These are phyloP conservation scores for Fusarium brachygibbosum DNA, from an alignment of 2,329 filamentous ascomycete genomes.

Conservation along the genomic window DNA sequence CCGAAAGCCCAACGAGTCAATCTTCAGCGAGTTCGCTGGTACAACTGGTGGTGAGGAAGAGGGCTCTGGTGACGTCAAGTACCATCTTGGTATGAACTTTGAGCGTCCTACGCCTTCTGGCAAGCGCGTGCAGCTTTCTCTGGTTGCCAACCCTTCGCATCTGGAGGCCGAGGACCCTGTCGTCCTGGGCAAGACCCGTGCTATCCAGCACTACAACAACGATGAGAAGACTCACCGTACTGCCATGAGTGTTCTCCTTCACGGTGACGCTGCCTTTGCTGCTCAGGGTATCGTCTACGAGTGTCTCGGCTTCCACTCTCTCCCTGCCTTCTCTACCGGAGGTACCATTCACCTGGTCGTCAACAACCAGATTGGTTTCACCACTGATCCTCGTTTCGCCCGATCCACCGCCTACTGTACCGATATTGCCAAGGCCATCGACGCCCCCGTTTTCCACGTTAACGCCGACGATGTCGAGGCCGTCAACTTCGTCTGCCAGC, in stretches of 20 bases:
- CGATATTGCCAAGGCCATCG: conserved; percentile 98
- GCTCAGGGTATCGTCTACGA: conserved; percentile 98
- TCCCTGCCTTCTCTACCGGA: conserved; percentile 96
- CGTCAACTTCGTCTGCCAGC: conserved; percentile 97
- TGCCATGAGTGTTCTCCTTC: conserved; percentile 95
- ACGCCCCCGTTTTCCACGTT: conserved; percentile 98
- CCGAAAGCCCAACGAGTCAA: conserved; percentile 98
- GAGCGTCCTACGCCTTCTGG: conserved; percentile 97
- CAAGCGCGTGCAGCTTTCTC: conserved; percentile 98
- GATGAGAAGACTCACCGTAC: conserved; percentile 90
- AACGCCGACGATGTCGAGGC: conserved; percentile 99
- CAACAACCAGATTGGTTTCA: conserved; percentile 99
- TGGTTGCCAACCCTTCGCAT: conserved; percentile 98
- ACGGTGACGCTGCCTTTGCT: conserved; percentile 97
- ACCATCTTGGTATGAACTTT: conserved; percentile 99
- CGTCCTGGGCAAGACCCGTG: conserved; percentile 95
- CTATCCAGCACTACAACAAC: conserved; percentile 99
- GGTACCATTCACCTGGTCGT: conserved; percentile 97
- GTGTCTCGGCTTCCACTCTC: conserved; percentile 95
- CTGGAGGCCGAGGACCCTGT: conserved; percentile 98
- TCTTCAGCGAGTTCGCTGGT: conserved; percentile 98
- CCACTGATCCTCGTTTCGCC: conserved; percentile 96
- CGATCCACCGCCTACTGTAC: conserved; percentile 99
- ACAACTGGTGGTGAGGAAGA: conserved; percentile 90
- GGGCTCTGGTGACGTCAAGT: conserved; percentile 98